phyloP scores from a whole-genome alignment of 345 rosid species.

The Camelina laxa region DNA sequence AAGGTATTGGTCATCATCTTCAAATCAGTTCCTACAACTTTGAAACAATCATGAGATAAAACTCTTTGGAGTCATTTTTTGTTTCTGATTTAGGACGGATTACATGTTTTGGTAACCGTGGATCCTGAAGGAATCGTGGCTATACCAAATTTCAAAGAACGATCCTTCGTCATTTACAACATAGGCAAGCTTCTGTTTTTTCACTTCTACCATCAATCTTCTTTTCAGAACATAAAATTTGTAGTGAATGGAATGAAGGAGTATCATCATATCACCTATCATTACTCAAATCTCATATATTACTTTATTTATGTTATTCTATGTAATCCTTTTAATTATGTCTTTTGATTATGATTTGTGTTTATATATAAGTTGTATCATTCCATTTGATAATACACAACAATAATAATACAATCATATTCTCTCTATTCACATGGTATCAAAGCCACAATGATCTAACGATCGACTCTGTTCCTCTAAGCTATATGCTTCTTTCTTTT shows the following conservation, averaged over 20 bases:
- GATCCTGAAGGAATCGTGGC: constrained; percentile 90
- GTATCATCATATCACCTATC: too few species aligned
- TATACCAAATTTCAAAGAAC: constrained; percentile 57
- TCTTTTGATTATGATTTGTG: too few species aligned
- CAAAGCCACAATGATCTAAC: too few species aligned
- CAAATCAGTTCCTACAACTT: not conserved
- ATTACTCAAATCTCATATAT: too few species aligned
- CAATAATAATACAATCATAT: too few species aligned
- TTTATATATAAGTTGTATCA: too few species aligned
- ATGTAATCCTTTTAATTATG: too few species aligned
- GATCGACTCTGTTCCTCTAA: too few species aligned
- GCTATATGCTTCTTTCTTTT: too few species aligned
- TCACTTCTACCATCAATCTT: not conserved
- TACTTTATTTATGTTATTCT: too few species aligned
- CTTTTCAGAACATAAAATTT: not conserved
- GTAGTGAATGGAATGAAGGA: not conserved
- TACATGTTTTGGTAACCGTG: constrained; percentile 63
- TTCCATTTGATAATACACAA: too few species aligned
- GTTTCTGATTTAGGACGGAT: constrained; percentile 54
- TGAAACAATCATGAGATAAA: not conserved
- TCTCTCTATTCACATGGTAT: too few species aligned
- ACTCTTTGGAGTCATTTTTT: not conserved
- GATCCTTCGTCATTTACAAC: constrained; percentile 64
- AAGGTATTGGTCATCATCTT: constrained; percentile 49
- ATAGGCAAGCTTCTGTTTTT: constrained; percentile 54